Percentiles rank a stretch among this genome's conserved stretches.
Evolutionary conservation across 148 eudicot species (phyloP).

Genomic region (Persicaria tinctoria): DNA sequence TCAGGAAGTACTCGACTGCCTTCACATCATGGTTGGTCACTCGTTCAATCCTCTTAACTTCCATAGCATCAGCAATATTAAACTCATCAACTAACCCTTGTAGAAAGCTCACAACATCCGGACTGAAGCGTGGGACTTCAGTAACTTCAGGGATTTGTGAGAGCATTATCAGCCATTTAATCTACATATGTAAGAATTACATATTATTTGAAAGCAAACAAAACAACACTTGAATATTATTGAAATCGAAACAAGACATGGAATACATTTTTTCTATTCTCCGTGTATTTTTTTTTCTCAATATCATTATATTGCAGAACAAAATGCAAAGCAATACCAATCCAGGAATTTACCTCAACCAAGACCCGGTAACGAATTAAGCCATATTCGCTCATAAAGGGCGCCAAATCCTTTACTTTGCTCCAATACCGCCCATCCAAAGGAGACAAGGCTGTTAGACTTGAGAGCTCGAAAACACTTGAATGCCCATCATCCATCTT

Average conservation of each 20-base stretch:
- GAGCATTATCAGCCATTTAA: conserved; percentile 78
- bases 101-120: conserved; percentile 49
- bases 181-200: conserved; percentile 27
- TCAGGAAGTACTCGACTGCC: conserved; percentile 89
- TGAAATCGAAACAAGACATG: not conserved
- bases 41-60: conserved; percentile 80
- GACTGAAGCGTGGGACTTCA: conserved; percentile 75
- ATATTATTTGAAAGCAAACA: not conserved
- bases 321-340: not conserved
- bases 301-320: not conserved
- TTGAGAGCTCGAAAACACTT: conserved; percentile 39
- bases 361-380: conserved; percentile 63
- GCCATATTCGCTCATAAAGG: conserved; percentile 82
- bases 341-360: conserved; percentile 49
- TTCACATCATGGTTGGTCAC: conserved; percentile 96
- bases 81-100: conserved; percentile 59
- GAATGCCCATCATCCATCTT: not conserved
- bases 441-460: conserved; percentile 66
- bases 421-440: conserved; percentile 82
- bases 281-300: not conserved
- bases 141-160: conserved; percentile 61
- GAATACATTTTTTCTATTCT: not conserved
- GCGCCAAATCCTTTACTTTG: conserved; percentile 72
- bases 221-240: too few species aligned
- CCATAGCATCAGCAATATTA: conserved; percentile 57